phyloP scores from a whole-genome alignment of 2,329 filamentous ascomycete genomes.

The Stemphylium beticola region DNA sequence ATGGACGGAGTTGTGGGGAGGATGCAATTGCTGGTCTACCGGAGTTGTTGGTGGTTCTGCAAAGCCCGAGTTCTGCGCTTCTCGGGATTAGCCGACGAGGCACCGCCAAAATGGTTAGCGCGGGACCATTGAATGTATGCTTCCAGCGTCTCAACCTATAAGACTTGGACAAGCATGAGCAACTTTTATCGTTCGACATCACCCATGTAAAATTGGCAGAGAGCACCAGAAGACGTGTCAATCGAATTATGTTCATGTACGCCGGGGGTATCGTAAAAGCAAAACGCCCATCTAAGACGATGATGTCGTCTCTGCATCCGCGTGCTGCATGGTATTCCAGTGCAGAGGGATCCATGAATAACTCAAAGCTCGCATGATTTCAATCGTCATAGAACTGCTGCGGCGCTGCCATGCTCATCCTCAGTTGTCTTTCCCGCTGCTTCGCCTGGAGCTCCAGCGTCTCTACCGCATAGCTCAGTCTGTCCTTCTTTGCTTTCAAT shows the following conservation, averaged over 20 bases:
- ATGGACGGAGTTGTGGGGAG: constrained; percentile 44
- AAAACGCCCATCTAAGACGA: constrained; percentile 28
- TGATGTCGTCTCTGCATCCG: neutral
- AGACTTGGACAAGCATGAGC: neutral
- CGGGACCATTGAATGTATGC: neutral
- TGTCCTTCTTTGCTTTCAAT: constrained; percentile 80
- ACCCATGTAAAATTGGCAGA: neutral
- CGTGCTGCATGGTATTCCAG: neutral
- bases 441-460: constrained; percentile 84
- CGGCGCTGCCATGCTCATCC: constrained; percentile 72
- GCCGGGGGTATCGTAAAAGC: constrained; percentile 39
- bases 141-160: neutral
- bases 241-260: neutral
- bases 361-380: neutral
- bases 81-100: constrained; percentile 24
- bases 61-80: constrained; percentile 38
- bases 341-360: neutral
- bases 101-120: constrained; percentile 11
- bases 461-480: constrained; percentile 85
- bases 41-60: constrained; percentile 36
- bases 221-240: neutral
- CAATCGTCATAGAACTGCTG: constrained; percentile 47
- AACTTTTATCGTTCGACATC: neutral
- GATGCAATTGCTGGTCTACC: constrained; percentile 48
- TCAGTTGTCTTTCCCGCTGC: constrained; percentile 73